Evolutionary conservation across 257 asterid species (phyloP).

Genomic region (Hygrophila difformis): DNA sequence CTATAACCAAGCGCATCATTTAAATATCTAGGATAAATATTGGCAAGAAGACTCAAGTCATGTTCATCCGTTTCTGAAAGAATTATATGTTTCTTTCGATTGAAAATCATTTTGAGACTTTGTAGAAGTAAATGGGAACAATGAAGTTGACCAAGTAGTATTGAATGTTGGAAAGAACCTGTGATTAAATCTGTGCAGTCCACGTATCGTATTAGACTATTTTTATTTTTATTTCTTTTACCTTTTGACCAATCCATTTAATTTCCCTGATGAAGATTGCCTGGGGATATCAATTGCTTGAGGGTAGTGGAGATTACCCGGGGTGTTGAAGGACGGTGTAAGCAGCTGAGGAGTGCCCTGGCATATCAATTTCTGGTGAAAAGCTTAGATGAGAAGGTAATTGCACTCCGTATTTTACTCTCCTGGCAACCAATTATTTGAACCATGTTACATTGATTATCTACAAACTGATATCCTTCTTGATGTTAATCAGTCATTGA

Average conservation of each 20-base stretch:
- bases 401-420: not conserved
- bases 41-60: too few species aligned
- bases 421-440: too few species aligned
- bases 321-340: slow-evolving; percentile 51
- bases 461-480: too few species aligned
- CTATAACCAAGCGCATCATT: too few species aligned
- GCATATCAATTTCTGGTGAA: slow-evolving; percentile 63
- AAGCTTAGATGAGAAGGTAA: slow-evolving; percentile 55
- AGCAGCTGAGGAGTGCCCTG: slow-evolving; percentile 68
- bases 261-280: slow-evolving; percentile 41
- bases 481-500: too few species aligned
- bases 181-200: not conserved
- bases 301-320: slow-evolving; percentile 61
- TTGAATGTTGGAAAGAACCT: not conserved
- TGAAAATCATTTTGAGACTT: not conserved
- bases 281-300: slow-evolving; percentile 67
- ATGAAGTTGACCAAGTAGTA: not conserved
- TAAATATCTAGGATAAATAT: too few species aligned
- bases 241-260: slow-evolving; percentile 1
- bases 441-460: too few species aligned
- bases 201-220: too few species aligned
- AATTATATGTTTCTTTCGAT: not conserved
- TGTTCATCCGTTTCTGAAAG: too few species aligned
- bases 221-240: not conserved
- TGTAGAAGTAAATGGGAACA: not conserved